Base-by-base conservation (phyloP, 1,284 basidiomycete species). In the Quambalaria eucalypti region DNA sequence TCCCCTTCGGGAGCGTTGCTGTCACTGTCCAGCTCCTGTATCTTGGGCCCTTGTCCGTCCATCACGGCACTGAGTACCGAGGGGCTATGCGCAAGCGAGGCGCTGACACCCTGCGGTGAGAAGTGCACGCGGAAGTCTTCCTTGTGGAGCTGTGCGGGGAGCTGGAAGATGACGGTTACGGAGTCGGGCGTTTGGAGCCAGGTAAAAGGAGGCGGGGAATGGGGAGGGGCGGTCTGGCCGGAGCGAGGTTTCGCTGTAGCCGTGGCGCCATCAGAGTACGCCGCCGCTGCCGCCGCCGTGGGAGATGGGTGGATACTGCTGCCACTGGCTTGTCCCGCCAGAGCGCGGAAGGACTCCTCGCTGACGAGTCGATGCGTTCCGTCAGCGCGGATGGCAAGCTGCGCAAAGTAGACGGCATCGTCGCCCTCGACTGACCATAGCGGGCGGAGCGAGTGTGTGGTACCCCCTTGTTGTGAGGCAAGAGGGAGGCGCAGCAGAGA, bases 181-280 rank as follows among this genome's bases (percentile, higher is more conserved):
- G 86, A 84, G 69, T 90, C 87, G 2, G 82, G 74, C 2, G 86
- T 86, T 73, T 97, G 92, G 0, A 84, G 88, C 92, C 92, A 97
- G 0, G 87, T 87, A 76, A 90, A 95, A 0, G 88, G 86, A 19
- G 61, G 64, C 2, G 65, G 62, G 1, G 59, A n/a, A n/a, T n/a
- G n/a, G n/a, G 52, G 36, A 47, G 28, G 4, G 57, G 59, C 33
- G 56, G 47, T 48, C 29, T 8, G 2, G 42, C n/a, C 21, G 38
- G 51, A 19, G 48, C 12, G 26, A 6, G 48, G 28, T n/a, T 36
- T n/a, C 3, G 38, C 25, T 8, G 16, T 28, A 3, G 28, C 1
- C 28, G 29, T 4, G 19, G 38, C 23, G 10, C 16, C 36, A 12
- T 4, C 10, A 4, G 36, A 3, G 36, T 14, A n/a, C 21, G 36